phyloP scores from a whole-genome alignment of 257 asterid genomes.

The Pogostemon cablin region DNA sequence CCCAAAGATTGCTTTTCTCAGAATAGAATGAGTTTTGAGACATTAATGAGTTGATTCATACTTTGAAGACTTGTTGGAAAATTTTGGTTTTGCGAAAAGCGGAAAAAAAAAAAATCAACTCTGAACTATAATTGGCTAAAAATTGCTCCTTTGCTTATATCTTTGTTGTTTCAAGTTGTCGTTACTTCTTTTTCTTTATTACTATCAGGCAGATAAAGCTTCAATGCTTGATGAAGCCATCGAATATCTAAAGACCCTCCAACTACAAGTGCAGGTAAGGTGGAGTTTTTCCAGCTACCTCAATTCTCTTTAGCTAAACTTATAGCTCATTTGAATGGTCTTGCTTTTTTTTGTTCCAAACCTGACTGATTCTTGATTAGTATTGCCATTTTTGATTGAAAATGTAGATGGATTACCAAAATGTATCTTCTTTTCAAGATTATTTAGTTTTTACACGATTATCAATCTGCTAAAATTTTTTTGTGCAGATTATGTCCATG shows the following conservation, averaged over 20 bases:
- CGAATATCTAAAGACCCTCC: slow-evolving; percentile 94
- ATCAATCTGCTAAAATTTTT: slow-evolving; percentile 11
- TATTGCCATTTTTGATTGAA: neutral
- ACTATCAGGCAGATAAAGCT: slow-evolving; percentile 89
- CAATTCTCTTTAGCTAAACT: neutral
- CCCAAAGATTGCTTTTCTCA: neutral
- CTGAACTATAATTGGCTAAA: neutral
- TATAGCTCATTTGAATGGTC: neutral
- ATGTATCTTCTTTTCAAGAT: neutral
- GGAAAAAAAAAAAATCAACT: neutral
- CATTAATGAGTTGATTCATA: slow-evolving; percentile 10
- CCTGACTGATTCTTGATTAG: neutral
- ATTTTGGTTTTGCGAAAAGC: neutral
- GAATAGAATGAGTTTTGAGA: neutral
- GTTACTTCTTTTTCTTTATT: slow-evolving; percentile 25
- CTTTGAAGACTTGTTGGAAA: neutral
- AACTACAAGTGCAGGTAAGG: slow-evolving; percentile 92
- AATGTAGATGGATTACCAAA: slow-evolving; percentile 7
- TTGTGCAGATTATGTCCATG: slow-evolving; percentile 88
- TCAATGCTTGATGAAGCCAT: slow-evolving; percentile 99
- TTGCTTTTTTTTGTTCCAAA: too few species aligned
- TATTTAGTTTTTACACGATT: slow-evolving; percentile 4
- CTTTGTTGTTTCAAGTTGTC: slow-evolving; percentile 1
- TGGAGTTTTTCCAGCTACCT: slow-evolving; percentile 28
- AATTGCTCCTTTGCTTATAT: neutral